Evolutionary conservation across 2,329 filamentous ascomycete genomes (phyloP), one percentile per base, ranked within the genome.

Genomic region (Epichloe hybrida): DNA sequence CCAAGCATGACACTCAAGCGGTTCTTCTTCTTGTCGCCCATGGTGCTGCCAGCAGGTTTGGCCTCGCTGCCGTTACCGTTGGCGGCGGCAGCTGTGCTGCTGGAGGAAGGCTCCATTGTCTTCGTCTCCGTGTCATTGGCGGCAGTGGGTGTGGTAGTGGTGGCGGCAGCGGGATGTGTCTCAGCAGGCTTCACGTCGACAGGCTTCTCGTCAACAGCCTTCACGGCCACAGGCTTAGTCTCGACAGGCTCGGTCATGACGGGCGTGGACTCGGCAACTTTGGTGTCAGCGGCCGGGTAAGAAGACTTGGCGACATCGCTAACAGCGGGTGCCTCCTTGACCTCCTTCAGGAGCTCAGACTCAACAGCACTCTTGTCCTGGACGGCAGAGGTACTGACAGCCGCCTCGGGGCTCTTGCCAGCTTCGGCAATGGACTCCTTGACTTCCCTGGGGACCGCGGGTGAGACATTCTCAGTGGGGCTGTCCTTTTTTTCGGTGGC

Each of bases 281-380:
- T 53, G 11, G 52, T 34, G 23, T 52, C 57, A 39, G 56, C 53
- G 44, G 56, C 52, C 27, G 52, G 54, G 31, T 15, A 57, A 21
- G 56, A 57, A 21, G 56, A 45, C 53, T 59, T 54, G 42, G 43
- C 3, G 17, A 64, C 52, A 40, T 68, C 68, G 38, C 53, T 59
- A 0, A 61, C 57, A 12, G 64, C 61, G 57, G 70, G 59, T 49
- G 63, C 62, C 49, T 67, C 62, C 64, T 76, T 72, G 54, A 82
- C 74, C 64, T 85, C 78, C 56, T 79, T 74, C 46, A 89, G 71
- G 8, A 94, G 73, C 69, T 95, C 84, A 27, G 78, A 66, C 70
- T 94, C 88, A 5, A 89, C 74, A 9, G 72, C 75, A 64, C 79
- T 80, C 77, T 93, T 93, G 59, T 90, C 86, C 55, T 77, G 69